Base-by-base conservation (phyloP, 164 flowering plant species). In the Saururus chinensis region DNA sequence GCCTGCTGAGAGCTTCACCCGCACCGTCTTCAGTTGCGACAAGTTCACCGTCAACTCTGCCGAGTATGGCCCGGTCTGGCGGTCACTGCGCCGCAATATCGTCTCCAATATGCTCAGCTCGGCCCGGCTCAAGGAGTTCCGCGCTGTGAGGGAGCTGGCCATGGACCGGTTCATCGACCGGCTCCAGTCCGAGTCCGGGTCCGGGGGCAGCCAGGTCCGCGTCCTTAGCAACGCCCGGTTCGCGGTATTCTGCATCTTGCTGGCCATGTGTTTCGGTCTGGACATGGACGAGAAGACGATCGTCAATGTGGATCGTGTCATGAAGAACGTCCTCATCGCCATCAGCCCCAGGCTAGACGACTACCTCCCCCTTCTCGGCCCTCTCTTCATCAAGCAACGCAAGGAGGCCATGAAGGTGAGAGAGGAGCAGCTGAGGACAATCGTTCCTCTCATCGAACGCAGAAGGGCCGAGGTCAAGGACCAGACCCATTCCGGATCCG, bases 201-300 rank as follows among this genome's bases (percentile, higher is more conserved):
- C 20, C 17, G 55, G 57, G 14, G 19, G 63, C 7, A 54, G 24
- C 2, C 40, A 59, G 10, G 75, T 74, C 25, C 24, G 51, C 2
- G 74, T 74, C 17, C 24, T 53, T 30, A 71, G 68, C 26, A 67
- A 63, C 19, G 62, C 74, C 56, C 77, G 58, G 49, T 62, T 59
- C 58, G 68, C 80, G 30, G 62, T 81, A 72, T 77, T 77, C 52
- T 64, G 75, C 19, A 61, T 77, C 60, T 59, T 79, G 4, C 65
- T 68, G 24, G 26, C 64, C 60, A 77, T 81, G 79, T 81, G 85
- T 65, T 79, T 81, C 20, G 83, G 83, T 4, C 75, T 74, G 19
- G 66, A 64, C 30, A 22, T 77, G 4, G 75, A 76, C 1, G 83
- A 79, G 45, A 26, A 64, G 0, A 52, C 23, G 9, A 64, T 81